A percentile compares a stretch with the other conserved stretches of the same genome.
phyloP scores from a whole-genome alignment of 2,329 filamentous ascomycete genomes.

The Huntiella decipiens region DNA sequence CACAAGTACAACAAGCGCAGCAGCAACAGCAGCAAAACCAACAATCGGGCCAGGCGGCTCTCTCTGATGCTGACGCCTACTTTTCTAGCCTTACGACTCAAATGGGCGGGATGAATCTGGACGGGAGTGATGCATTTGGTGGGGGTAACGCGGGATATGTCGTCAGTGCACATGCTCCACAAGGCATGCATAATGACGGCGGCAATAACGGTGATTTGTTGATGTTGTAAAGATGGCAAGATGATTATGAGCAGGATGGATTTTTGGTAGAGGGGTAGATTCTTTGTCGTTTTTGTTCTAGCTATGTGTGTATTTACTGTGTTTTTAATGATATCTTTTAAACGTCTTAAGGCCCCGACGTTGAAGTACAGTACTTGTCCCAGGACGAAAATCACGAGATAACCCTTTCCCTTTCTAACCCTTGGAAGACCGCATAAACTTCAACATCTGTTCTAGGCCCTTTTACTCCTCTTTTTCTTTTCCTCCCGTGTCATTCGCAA shows the following conservation, averaged over 20 bases:
- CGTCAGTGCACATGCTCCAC: conserved; percentile 64
- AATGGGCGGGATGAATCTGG: conserved; percentile 53
- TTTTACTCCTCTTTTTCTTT: too few relatives aligned
- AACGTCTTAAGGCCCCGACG: too few relatives aligned
- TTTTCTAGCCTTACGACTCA: conserved; percentile 65
- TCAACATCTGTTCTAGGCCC: too few relatives aligned
- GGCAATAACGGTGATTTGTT: conserved; percentile 54
- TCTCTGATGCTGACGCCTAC: conserved; percentile 75
- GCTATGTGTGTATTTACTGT: too few relatives aligned
- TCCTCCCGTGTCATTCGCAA: too few relatives aligned
- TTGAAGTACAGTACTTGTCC: not conserved
- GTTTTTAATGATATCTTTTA: not conserved
- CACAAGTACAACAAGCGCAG: not conserved
- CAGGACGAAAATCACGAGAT: not conserved
- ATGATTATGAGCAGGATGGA: not conserved
- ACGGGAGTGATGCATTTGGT: conserved; percentile 45
- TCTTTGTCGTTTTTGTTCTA: not conserved
- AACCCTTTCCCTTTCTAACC: too few relatives aligned
- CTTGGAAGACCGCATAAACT: too few relatives aligned
- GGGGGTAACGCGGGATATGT: conserved; percentile 40
- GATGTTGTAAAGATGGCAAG: conserved; percentile 29
- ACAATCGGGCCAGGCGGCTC: conserved; percentile 25
- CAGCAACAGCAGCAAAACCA: not conserved
- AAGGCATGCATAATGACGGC: conserved; percentile 46
- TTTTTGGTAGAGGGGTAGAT: not conserved